Base-by-base conservation (phyloP, 495 filamentous ascomycete genomes). In the Hyphodiscus hymeniophilus region DNA sequence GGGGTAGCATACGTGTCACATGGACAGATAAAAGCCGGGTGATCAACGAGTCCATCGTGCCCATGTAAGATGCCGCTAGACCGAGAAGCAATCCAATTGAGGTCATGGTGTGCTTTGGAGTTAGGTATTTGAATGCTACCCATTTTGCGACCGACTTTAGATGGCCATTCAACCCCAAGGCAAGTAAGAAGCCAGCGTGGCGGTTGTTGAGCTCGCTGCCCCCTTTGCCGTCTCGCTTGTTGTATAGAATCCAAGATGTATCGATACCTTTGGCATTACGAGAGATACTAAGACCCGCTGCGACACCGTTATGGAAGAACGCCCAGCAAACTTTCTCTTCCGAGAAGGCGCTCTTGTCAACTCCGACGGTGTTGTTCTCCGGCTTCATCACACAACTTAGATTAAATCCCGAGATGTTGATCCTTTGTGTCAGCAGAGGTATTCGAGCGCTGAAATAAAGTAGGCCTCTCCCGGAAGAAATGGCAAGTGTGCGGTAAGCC, bases 281-380 rank as follows among this genome's bases (percentile, higher is more conserved):
- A 1, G 94, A 94, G 42, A 97, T 94, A 28, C 86, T 87, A 40
- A 99, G 69, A 7, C 91, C 92, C 11, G 85, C 85, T 4, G 91
- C 81, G 17, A 94, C 92, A 26, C 92, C 92, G 48, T 89, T 85
- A 66, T 99, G 90, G 68, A 99, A 98, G 65, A 95, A 99, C 0
- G 91, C 92, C 92, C 92, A 99, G 61, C 82, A 85, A 15, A 92
- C 83, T 66, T 94, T 97, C 62, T 99, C 92, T 64, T 99, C 92
- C 0, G 83, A 87, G 55, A 90, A 94, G 1, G 80, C 67, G 17
- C 66, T 72, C 55, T 87, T 84, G 57, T 99, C 94, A 7, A 89
- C 88, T 21, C 82, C 86, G 13, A 96, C 84, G 7, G 85, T 92
- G 32, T 85, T 87, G 56, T 91, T 90, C 35, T 85, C 80, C 12